A percentile compares a stretch with the other conserved stretches of the same genome.
These are phyloP conservation scores for Metarhizium robertsii DNA, from an alignment of 2,329 filamentous ascomycete species.

Conservation along the genomic window DNA sequence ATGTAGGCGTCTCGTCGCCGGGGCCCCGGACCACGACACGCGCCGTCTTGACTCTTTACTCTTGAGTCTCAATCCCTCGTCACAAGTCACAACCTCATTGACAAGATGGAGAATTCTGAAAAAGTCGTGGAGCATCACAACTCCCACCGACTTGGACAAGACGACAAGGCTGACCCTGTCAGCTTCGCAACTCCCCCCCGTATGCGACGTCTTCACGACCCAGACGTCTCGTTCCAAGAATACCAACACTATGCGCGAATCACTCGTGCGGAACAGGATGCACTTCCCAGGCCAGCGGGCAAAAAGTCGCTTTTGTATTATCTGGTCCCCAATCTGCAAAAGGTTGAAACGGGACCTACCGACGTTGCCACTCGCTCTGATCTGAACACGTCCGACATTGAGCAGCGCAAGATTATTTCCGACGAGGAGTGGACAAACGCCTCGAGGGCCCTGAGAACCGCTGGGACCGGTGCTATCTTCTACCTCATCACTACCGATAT, in stretches of 20 bases:
- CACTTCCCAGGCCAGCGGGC: slow-evolving; percentile 2
- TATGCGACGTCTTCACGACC: slow-evolving; percentile 11
- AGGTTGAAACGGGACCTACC: background rate
- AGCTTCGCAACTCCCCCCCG: slow-evolving; percentile 2
- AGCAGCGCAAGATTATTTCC: slow-evolving; percentile 6
- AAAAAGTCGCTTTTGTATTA: slow-evolving; percentile 1
- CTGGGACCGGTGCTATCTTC: slow-evolving; percentile 35
- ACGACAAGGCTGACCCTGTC: background rate
- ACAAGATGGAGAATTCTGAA: no score
- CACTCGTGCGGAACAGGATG: slow-evolving; percentile 12
- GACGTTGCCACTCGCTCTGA: background rate
- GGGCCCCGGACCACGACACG: no score
- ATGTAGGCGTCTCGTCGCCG: no score
- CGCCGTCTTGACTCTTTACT: no score
- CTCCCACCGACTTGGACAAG: no score
- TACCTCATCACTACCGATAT: slow-evolving; percentile 41
- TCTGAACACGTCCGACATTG: slow-evolving; percentile 3
- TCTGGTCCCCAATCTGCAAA: slow-evolving; percentile 3
- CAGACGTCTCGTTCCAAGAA: slow-evolving; percentile 12
- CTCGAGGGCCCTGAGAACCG: slow-evolving; percentile 34
- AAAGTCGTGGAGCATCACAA: no score
- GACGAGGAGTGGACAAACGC: slow-evolving; percentile 35
- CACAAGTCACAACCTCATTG: no score
- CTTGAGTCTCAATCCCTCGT: no score
- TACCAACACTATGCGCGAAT: slow-evolving; percentile 13